Evolutionary conservation across 1,284 basidiomycete genomes (phyloP).

Genomic region (Xanthoconium separans): DNA sequence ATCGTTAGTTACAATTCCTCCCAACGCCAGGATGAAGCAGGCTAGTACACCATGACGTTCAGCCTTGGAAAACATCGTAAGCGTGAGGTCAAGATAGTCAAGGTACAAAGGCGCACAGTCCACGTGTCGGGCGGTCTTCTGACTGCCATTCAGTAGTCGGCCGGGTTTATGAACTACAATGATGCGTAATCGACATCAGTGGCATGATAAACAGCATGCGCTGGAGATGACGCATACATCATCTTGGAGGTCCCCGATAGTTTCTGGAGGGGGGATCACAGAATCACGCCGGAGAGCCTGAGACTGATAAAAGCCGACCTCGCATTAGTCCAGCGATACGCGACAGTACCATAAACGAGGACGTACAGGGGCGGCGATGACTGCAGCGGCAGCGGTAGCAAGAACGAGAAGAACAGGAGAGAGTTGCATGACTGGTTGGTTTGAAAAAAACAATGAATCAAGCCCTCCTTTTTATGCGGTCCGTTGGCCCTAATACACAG

Average conservation of each 20-base stretch:
- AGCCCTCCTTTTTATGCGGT: too few relatives aligned
- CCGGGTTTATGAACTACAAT: background rate
- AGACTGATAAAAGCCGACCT: background rate
- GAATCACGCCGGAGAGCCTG: background rate
- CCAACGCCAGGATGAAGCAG: background rate
- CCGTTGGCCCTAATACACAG: too few relatives aligned
- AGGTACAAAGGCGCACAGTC: too few relatives aligned
- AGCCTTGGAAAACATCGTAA: background rate
- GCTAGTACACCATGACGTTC: background rate
- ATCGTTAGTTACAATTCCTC: background rate
- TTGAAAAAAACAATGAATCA: background rate
- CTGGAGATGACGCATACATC: background rate
- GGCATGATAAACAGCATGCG: background rate
- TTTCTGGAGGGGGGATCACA: background rate
- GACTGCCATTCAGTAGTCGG: background rate
- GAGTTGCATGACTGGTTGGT: background rate
- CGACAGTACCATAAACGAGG: background rate
- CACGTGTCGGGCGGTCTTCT: background rate
- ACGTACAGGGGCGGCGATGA: conserved; percentile 3
- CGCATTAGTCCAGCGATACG: background rate
- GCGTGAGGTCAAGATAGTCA: background rate
- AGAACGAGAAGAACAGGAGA: background rate
- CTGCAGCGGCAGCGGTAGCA: background rate
- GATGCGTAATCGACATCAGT: background rate
- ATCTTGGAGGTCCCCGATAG: too few relatives aligned